phyloP scores from a whole-genome alignment of 2,329 filamentous ascomycete genomes.

The Aureobasidium sp. region DNA sequence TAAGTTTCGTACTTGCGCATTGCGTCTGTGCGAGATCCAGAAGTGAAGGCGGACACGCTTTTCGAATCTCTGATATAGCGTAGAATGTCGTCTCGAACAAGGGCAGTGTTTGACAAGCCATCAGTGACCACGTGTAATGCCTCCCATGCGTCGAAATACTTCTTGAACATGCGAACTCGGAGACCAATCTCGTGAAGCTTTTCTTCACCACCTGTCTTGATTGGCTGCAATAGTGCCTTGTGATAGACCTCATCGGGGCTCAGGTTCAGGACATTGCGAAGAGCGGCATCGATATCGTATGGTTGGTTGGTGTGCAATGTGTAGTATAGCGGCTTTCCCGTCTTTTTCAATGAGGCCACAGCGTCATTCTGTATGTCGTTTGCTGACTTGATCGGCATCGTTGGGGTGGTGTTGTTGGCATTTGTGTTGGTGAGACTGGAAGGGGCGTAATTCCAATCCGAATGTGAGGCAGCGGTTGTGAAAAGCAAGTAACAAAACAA shows the following conservation, averaged over 20 bases:
- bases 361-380: not conserved
- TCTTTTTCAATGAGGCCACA: not conserved
- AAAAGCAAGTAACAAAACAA: not conserved
- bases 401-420: not conserved
- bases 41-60: slow-evolving; percentile 20
- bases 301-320: slow-evolving; percentile 9
- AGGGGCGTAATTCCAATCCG: slow-evolving; percentile 1
- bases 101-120: slow-evolving; percentile 27
- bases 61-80: slow-evolving; percentile 30
- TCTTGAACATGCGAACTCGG: slow-evolving; percentile 36
- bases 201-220: slow-evolving; percentile 34
- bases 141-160: slow-evolving; percentile 38
- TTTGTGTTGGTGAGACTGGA: not conserved
- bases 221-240: slow-evolving; percentile 32
- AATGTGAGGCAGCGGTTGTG: not conserved
- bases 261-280: slow-evolving; percentile 23
- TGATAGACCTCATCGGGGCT: slow-evolving; percentile 31
- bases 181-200: slow-evolving; percentile 36
- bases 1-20: slow-evolving; percentile 39
- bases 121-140: slow-evolving; percentile 28
- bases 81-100: slow-evolving; percentile 36
- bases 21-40: slow-evolving; percentile 26
- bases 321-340: slow-evolving; percentile 5
- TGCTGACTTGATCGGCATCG: not conserved
- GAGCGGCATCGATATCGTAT: slow-evolving; percentile 11